Percentiles rank a stretch among this genome's conserved stretches.
These are phyloP conservation scores for Polyplosphaeria fusca DNA, from an alignment of 495 filamentous ascomycete genomes.

Conservation along the genomic window DNA sequence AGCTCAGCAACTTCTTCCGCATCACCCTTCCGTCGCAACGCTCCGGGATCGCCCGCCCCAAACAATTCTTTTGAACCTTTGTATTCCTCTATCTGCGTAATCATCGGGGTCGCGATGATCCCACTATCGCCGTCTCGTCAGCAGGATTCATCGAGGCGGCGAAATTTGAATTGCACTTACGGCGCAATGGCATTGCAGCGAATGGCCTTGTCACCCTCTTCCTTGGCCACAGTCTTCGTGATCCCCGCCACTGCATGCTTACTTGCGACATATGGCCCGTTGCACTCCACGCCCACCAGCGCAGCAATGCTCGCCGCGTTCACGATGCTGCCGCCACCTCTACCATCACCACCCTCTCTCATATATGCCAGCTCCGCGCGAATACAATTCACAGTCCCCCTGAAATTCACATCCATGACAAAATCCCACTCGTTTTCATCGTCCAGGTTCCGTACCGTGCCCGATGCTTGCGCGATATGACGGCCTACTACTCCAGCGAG, in stretches of 20 bases:
- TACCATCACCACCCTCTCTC: too few species aligned
- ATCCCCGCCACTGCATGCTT: constrained; percentile 53
- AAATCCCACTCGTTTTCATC: constrained; percentile 33
- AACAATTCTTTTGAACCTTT: constrained; percentile 5
- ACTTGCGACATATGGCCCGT: constrained; percentile 49
- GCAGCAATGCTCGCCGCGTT: constrained; percentile 56
- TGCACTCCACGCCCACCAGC: constrained; percentile 48
- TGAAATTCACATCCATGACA: constrained; percentile 36
- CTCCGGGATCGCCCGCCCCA: not conserved
- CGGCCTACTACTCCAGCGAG: constrained; percentile 57
- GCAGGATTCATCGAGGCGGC: too few species aligned
- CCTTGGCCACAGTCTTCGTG: constrained; percentile 55
- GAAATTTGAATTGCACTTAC: too few species aligned
- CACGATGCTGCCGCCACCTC: constrained; percentile 50
- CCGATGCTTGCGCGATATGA: too few species aligned
- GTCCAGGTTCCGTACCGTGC: constrained; percentile 41
- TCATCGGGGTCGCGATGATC: too few species aligned
- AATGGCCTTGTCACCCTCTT: constrained; percentile 52
- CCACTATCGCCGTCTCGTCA: too few species aligned
- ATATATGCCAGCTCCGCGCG: constrained; percentile 33
- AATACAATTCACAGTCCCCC: constrained; percentile 36
- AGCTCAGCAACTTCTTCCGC: constrained; percentile 33
- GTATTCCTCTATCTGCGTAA: constrained; percentile 25
- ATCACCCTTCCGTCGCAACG: constrained; percentile 22
- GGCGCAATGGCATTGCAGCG: constrained; percentile 53